Conservation (phyloP, 1,284 basidiomycete genomes). For the Microbotryum violaceum region DNA sequence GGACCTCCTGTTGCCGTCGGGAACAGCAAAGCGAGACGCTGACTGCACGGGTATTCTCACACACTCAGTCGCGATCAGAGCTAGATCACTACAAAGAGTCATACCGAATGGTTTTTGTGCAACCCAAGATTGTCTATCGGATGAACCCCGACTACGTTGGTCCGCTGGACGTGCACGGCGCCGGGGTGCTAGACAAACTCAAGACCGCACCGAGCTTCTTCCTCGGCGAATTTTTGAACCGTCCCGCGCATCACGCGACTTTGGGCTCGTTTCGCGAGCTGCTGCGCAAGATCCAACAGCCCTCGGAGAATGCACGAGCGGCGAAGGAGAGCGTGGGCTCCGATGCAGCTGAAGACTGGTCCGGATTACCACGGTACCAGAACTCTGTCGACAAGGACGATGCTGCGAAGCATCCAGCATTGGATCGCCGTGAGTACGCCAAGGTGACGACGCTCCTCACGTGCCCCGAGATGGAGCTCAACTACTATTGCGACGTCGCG, state of each 20-base stretch:
- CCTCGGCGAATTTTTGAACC: constrained; percentile 47
- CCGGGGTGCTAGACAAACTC: constrained; percentile 54
- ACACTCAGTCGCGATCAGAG: constrained; percentile 61
- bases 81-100: constrained; percentile 73
- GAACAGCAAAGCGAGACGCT: neutral
- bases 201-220: constrained; percentile 33
- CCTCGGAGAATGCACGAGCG: too few species aligned
- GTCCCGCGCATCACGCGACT: constrained; percentile 51
- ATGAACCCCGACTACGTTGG: constrained; percentile 68
- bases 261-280: constrained; percentile 26
- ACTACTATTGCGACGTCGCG: constrained; percentile 68
- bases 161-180: constrained; percentile 58
- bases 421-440: constrained; percentile 61
- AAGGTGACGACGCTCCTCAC: constrained; percentile 76
- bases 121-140: constrained; percentile 58
- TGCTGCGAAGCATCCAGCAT: neutral
- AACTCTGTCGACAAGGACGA: constrained; percentile 32
- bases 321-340: constrained; percentile 2
- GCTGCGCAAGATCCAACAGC: constrained; percentile 2
- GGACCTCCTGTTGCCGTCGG: constrained; percentile 1
- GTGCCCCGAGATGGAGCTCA: constrained; percentile 57
- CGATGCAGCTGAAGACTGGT: constrained; percentile 36
- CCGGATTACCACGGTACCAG: constrained; percentile 45
- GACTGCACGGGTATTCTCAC: neutral
- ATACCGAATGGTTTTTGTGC: constrained; percentile 60